Base-by-base conservation (phyloP, 306 rosid species). In the Castanopsis chinensis region DNA sequence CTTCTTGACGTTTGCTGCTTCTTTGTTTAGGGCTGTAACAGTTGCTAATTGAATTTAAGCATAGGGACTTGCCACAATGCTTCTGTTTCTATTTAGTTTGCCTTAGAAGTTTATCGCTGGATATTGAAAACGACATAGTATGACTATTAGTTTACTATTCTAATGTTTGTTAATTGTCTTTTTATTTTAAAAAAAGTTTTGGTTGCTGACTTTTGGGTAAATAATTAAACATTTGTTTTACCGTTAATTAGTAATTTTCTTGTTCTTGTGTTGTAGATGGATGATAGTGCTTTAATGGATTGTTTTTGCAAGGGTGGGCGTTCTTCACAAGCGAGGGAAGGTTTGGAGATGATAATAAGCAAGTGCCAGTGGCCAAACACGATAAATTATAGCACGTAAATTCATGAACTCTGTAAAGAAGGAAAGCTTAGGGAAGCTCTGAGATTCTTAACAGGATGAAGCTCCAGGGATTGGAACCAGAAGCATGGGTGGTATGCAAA, bases 391-490 rank as follows among this genome's bases (percentile, higher is more conserved):
- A 87, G 91, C 76, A 83, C 92, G 75, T 76, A 92, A 82, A 82
- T 94, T 80, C 64, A 80, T 84, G 97, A 97, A 82, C 84, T 94
- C 78, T 91, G 93, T 37, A 86, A 83, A 77, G 97, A 94, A 78
- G 90, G 93, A 68, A 91, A 87, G 78, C 83, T 88, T 57, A 81
- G 43, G 73, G 91, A 90, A 84, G 97, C 97, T 56, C 79, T 87
- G 95, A 94, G 86, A 85, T 94, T 86, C 90, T 94, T 30, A 91
- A 94, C 78, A 87, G 92, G 84, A 92, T 94, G 95, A 91, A 95
- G 88, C 91, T 94, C 63, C 97, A 94, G 76, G 95, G 95, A 3
- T 82, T 92, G 89, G 91, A 84, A 78, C 97, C 98, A 76, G 90
- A 88, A 84, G 97, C 93, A 28, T 97, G 93, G 72, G 57, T 87